A percentile compares a stretch with the other conserved stretches of the same genome.
phyloP scores from a whole-genome alignment of 768 basidiomycete species.

The Russula brevipes region DNA sequence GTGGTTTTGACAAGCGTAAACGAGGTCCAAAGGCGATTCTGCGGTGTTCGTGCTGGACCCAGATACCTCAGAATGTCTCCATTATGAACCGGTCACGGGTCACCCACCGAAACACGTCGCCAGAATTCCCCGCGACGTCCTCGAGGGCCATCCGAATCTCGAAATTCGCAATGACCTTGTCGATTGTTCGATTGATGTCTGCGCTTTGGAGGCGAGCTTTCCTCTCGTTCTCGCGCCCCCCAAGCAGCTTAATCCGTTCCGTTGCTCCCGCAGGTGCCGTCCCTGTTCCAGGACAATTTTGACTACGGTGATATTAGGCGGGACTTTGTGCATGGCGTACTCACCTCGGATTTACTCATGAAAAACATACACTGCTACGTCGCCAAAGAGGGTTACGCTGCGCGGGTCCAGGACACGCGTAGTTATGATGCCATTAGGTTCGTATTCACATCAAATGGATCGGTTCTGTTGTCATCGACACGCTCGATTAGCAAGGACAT shows the following conservation, averaged over 20 bases:
- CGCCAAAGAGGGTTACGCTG: slow-evolving; percentile 84
- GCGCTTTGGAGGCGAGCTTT: slow-evolving; percentile 70
- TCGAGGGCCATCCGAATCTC: slow-evolving; percentile 68
- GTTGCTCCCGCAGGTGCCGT: slow-evolving; percentile 66
- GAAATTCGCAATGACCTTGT: slow-evolving; percentile 86
- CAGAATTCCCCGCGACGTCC: slow-evolving; percentile 72
- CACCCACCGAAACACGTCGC: slow-evolving; percentile 59
- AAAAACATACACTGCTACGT: slow-evolving; percentile 92
- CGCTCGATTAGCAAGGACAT: slow-evolving; percentile 72
- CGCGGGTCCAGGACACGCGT: slow-evolving; percentile 87
- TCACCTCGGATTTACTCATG: slow-evolving; percentile 91
- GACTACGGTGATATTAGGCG: slow-evolving; percentile 89
- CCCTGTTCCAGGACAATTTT: slow-evolving; percentile 97
- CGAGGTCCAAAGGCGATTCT: slow-evolving; percentile 65
- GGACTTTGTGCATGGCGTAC: slow-evolving; percentile 91
- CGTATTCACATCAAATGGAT: slow-evolving; percentile 4
- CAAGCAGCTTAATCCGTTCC: not conserved
- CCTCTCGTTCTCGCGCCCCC: not conserved
- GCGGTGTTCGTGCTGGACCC: slow-evolving; percentile 76
- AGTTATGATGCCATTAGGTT: slow-evolving; percentile 89
- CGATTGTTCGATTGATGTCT: slow-evolving; percentile 87
- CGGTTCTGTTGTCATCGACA: not conserved
- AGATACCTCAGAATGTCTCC: slow-evolving; percentile 72
- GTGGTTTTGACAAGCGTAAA: slow-evolving; percentile 4
- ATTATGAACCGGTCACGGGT: slow-evolving; percentile 73